Evolutionary conservation across 140 eudicot genomes (phyloP).

Genomic region (Stevia rebaudiana): DNA sequence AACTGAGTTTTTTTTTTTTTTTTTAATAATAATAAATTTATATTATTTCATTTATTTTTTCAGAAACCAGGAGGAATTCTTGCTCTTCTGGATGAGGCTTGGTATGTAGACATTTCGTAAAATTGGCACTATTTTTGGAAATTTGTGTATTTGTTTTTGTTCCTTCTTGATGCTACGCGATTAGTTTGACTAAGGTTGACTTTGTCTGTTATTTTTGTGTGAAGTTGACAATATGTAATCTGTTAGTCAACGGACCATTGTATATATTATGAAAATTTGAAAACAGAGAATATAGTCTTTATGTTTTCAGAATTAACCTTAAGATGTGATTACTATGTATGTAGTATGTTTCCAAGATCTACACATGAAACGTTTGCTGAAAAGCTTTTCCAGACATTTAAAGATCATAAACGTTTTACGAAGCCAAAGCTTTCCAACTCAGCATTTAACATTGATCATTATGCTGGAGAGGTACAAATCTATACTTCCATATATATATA

Average conservation of each 20-base stretch:
- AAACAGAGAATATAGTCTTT: not conserved
- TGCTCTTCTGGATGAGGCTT: constrained; percentile 97
- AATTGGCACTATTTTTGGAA: not conserved
- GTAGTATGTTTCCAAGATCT: constrained; percentile 93
- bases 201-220: not conserved
- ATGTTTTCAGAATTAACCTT: constrained; percentile 6
- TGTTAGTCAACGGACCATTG: not conserved
- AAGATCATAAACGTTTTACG: constrained; percentile 63
- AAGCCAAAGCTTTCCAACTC: constrained; percentile 85
- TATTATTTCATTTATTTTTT: constrained; percentile 20
- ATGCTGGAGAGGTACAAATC: constrained; percentile 81
- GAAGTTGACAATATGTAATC: constrained; percentile 4
- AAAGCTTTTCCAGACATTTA: constrained; percentile 86
- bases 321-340: constrained; percentile 16
- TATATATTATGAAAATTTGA: not conserved
- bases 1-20: constrained; percentile 20
- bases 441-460: constrained; percentile 75
- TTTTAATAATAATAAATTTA: no score
- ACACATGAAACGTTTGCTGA: constrained; percentile 94
- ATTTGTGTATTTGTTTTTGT: not conserved
- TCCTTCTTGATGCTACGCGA: constrained; percentile 6
- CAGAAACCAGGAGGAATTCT: constrained; percentile 99
- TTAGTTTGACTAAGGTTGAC: constrained; percentile 5
- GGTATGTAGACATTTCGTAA: constrained; percentile 48
- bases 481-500: constrained; percentile 3